phyloP scores from a whole-genome alignment of 257 asterid genomes.

The Solanum ossicruentum region DNA sequence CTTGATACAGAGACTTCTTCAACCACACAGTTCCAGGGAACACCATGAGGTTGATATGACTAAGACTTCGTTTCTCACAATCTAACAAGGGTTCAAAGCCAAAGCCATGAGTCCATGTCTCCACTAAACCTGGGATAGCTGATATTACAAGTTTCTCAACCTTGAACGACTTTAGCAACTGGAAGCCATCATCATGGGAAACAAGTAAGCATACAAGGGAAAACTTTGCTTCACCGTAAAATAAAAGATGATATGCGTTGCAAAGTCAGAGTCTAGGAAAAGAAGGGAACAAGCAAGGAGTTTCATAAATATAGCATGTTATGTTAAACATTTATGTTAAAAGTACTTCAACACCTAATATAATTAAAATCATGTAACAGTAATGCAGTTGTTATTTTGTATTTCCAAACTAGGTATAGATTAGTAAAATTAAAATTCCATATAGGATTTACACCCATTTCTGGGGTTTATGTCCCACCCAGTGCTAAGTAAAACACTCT shows the following conservation, averaged over 20 bases:
- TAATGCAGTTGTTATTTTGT: not conserved
- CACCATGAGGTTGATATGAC: slow-evolving; percentile 72
- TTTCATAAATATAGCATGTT: not conserved
- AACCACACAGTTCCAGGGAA: slow-evolving; percentile 89
- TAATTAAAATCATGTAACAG: not conserved
- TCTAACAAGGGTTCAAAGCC: slow-evolving; percentile 73
- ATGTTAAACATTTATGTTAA: not conserved
- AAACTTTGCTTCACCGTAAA: not conserved
- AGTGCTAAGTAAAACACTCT: not conserved
- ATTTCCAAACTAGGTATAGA: not conserved
- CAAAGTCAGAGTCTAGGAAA: not conserved
- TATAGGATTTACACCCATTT: not conserved
- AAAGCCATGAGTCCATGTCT: slow-evolving; percentile 87
- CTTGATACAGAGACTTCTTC: slow-evolving; percentile 41
- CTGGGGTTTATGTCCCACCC: not conserved
- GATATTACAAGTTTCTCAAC: slow-evolving; percentile 76
- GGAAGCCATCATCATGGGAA: slow-evolving; percentile 9
- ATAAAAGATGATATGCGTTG: not conserved
- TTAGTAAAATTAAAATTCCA: not conserved
- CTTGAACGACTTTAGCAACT: slow-evolving; percentile 73
- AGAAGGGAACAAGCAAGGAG: not conserved
- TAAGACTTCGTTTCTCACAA: slow-evolving; percentile 46
- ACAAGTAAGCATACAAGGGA: not conserved
- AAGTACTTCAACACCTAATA: not conserved
- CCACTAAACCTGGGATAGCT: slow-evolving; percentile 73